A percentile compares a stretch with the other conserved stretches of the same genome.
Conservation (phyloP, 495 filamentous ascomycete genomes). For the Penicillium lagena region DNA sequence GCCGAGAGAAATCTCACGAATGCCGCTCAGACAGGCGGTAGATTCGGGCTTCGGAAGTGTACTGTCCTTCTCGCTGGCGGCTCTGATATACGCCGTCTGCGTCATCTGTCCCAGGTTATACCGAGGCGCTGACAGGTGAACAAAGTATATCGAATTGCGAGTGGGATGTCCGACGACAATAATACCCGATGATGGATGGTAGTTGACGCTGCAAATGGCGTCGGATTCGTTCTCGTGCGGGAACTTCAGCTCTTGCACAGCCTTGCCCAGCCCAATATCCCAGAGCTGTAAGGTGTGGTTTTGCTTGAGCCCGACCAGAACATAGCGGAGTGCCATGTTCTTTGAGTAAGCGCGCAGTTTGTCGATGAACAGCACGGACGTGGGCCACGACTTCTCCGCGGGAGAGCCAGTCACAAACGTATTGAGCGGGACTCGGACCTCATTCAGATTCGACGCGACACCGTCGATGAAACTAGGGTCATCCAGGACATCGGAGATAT, state of each 20-base stretch:
- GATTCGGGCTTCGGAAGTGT: constrained; percentile 77
- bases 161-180: constrained; percentile 94
- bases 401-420: constrained; percentile 73
- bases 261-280: constrained; percentile 92
- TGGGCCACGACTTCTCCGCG: constrained; percentile 87
- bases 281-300: constrained; percentile 98
- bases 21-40: constrained; percentile 91
- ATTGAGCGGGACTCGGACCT: constrained; percentile 71
- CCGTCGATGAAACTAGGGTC: constrained; percentile 48
- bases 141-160: constrained; percentile 93
- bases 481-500: constrained; percentile 70
- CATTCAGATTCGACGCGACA: constrained; percentile 43
- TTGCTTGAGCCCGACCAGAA: constrained; percentile 96
- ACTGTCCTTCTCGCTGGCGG: constrained; percentile 64
- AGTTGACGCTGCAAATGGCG: constrained; percentile 91
- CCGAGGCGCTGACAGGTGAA: constrained; percentile 86
- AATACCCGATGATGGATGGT: constrained; percentile 83
- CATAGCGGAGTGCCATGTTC: constrained; percentile 79
- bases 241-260: constrained; percentile 93
- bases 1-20: constrained; percentile 87
- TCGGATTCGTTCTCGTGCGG: constrained; percentile 96
- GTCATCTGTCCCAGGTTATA: constrained; percentile 75
- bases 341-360: constrained; percentile 87
- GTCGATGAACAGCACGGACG: constrained; percentile 91
- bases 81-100: constrained; percentile 79